Base-by-base conservation (phyloP, 23 red algal genomes). In the Gracilaria caudata region DNA sequence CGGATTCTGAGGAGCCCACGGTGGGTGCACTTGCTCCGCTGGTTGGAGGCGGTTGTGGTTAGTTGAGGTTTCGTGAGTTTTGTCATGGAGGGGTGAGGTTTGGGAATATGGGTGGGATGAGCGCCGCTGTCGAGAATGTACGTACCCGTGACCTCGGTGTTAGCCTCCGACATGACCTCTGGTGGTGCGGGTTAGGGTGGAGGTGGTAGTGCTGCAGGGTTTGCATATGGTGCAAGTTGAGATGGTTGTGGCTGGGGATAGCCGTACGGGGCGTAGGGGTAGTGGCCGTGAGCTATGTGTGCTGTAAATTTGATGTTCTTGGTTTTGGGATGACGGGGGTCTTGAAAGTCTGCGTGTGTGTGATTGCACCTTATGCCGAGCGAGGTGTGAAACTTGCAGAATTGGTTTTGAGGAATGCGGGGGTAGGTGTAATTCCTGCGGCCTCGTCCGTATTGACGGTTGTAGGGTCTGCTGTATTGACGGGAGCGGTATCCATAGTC, bases 1-100 rank as follows among this genome's bases (percentile, higher is more conserved):
- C 51, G n/a, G 46, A 78, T 28, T n/a, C 19, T 37, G 46, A 78
- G n/a, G 28, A 36, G 55, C 56, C 74, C 74, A 78, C 34, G 35
- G 74, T 78, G 51, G 46, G 74, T 54, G 34, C 74, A 78, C 30
- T 21, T 78, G 38, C 26, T 78, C 74, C 38, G 74, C 41, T 78
- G 74, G 34, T 78, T 28, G 9, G 74, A 35, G 16, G 74, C 74
- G 16, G 74, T 34, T 44, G 74, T 34, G 74, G 35, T 78, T 5
- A 36, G 17, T 7, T 45, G 16, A 36, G 4, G 8, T 78, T 11
- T 53, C 21, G 44, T 4, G 38, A 24, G n/a, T 25, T 7, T 44
- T 78, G 74, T 53, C 74, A 78, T 55, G 6, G 28, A 54, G 8
- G 33, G 45, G 21, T 28, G 4, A 28, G 74, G 74, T 28, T 14